phyloP scores from a whole-genome alignment of 768 basidiomycete species.

The Amanita muscaria region DNA sequence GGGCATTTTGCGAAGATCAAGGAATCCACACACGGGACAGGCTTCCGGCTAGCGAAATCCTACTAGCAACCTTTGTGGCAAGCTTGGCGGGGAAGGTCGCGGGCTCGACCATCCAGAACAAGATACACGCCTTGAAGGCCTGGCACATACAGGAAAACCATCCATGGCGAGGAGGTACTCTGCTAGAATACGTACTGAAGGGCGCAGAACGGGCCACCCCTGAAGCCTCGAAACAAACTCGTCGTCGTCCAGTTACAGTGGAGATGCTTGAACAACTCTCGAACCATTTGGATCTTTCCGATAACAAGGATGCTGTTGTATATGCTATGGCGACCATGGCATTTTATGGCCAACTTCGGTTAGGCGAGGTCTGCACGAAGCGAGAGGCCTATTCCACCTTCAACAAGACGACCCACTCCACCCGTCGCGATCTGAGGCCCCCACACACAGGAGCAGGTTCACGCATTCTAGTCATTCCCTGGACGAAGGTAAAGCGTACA shows the following conservation, averaged over 20 bases:
- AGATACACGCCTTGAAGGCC: background rate
- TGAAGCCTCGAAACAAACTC: too few species aligned
- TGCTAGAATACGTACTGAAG: too few species aligned
- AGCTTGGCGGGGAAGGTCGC: too few species aligned
- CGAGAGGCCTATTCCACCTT: background rate
- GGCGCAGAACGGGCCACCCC: too few species aligned
- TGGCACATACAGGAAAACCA: background rate
- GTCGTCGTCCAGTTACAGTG: too few species aligned
- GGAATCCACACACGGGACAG: background rate
- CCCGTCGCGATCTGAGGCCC: background rate
- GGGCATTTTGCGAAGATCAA: background rate
- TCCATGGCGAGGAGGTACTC: too few species aligned
- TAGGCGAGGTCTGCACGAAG: constrained; percentile 20
- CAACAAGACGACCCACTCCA: too few species aligned
- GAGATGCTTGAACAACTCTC: too few species aligned
- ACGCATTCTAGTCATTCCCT: constrained; percentile 22
- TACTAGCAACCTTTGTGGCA: too few species aligned
- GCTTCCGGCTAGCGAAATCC: background rate
- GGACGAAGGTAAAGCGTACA: constrained; percentile 24
- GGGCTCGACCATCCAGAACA: background rate
- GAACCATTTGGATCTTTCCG: too few species aligned
- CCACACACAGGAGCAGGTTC: background rate
- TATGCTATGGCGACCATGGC: constrained; percentile 23
- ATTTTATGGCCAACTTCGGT: constrained; percentile 26
- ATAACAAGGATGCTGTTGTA: constrained; percentile 22